Evolutionary conservation across 2,329 filamentous ascomycete genomes (phyloP), one percentile per base, ranked within the genome.

Genomic region (Exophiala sp.): DNA sequence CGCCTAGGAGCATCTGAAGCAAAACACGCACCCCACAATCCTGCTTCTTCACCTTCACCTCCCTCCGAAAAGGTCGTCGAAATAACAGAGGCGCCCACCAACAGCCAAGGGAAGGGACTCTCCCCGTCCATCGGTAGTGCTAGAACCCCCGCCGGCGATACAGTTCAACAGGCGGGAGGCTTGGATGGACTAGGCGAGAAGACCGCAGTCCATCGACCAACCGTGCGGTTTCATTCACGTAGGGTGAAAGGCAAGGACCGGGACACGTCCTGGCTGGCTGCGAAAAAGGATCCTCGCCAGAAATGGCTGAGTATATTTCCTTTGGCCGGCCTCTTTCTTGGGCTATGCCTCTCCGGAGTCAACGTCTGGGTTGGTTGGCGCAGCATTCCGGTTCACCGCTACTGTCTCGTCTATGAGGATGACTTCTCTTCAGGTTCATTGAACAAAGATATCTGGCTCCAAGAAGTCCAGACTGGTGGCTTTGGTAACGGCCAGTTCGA

Each of bases 191-290:
- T 23, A 3, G 16, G 13, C 16, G 23, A 43, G 40, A 32, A 32
- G 11, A n/a, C 6, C 7, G 7, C 29, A 7, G 11, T 32, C 7
- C 29, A n/a, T n/a, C n/a, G n/a, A 32, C 29, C 29, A 3, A 13
- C 7, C 7, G 29, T 32, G 3, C 29, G 29, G n/a, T 91, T 90
- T 63, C 82, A 83, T 66, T 88, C 85, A 13, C 75, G 86, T 50
- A 73, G 86, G 52, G 77, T 91, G 23, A 77, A 75, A 63, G 86
- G 86, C 64, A 85, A 80, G 34, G 79, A 86, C 44, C 67, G 86
- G 1, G 82, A 88, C 64, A 84, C 86, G 69, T 85, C 86, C 13
- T 93, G 87, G 87, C 67, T 85, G 24, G 68, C 77, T 3, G 7
- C 8, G n/a, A 83, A 81, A 64, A 80, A 73, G 48, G 83, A 89